phyloP scores from a whole-genome alignment of 2,329 filamentous ascomycete genomes.

The Eurotiales sp. region DNA sequence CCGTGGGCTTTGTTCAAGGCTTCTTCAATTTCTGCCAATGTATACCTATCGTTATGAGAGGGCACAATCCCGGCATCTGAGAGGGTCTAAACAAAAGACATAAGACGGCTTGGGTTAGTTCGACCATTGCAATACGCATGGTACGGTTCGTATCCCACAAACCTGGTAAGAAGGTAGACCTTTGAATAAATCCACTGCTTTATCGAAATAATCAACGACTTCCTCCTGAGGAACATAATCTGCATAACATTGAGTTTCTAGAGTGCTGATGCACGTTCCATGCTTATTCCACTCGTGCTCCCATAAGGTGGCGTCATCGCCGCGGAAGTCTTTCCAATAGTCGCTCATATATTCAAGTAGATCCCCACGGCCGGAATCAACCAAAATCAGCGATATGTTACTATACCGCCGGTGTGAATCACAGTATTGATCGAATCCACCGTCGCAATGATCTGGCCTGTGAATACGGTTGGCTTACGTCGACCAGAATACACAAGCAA shows the following conservation, averaged over 20 bases:
- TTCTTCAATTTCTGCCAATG: slow-evolving; percentile 54
- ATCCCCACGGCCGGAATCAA: slow-evolving; percentile 50
- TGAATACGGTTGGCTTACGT: background rate
- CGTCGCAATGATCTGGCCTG: slow-evolving; percentile 65
- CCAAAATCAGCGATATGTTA: slow-evolving; percentile 62
- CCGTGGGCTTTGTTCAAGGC: slow-evolving; percentile 55
- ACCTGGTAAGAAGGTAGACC: slow-evolving; percentile 61
- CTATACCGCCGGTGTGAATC: slow-evolving; percentile 59
- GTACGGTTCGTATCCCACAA: slow-evolving; percentile 15
- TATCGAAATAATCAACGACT: slow-evolving; percentile 66
- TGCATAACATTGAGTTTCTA: slow-evolving; percentile 64
- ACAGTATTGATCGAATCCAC: slow-evolving; percentile 64
- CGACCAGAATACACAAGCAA: background rate
- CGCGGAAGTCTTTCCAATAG: slow-evolving; percentile 68
- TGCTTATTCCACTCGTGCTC: slow-evolving; percentile 73
- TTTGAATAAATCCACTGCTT: slow-evolving; percentile 63
- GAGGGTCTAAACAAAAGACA: slow-evolving; percentile 46
- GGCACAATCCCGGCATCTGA: slow-evolving; percentile 58
- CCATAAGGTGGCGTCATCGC: slow-evolving; percentile 64
- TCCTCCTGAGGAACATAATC: slow-evolving; percentile 60
- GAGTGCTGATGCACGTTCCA: slow-evolving; percentile 69
- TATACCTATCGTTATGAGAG: slow-evolving; percentile 54
- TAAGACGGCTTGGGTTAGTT: background rate
- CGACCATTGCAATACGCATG: background rate
- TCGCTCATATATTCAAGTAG: slow-evolving; percentile 64